Evolutionary conservation across 2,329 filamentous ascomycete species (phyloP), one percentile per base, ranked within the genome.

Genomic region (Malbranchea zuffiana): DNA sequence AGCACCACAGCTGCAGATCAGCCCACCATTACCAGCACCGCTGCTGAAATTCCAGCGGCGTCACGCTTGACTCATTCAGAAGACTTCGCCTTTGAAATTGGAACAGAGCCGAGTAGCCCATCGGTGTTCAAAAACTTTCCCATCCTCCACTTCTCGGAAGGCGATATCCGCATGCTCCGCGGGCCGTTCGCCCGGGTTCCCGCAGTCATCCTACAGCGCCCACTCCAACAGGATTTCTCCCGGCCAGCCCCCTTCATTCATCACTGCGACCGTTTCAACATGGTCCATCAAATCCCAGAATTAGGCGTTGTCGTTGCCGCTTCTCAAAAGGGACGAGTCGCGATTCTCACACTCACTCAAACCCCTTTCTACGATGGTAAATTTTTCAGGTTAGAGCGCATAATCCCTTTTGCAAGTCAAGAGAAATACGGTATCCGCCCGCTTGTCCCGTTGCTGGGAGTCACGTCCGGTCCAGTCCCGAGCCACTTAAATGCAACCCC

Each of bases 251-350:
- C 47, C 1, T 48, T 50, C 13, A 49, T 52, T 20, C 39, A 42
- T 12, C 34, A 45, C 30, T 58, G 50, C 30, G 67, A 74, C 41
- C 69, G 75, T 5, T 63, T 77, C 24, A 76, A 74, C 50, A 69
- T 75, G 63, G 57, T 67, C 16, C 64, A 68, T 8, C 67, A 75
- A 35, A 67, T 80, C 11, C 71, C 74, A 0, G 68, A 75, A 24
- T 58, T 78, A 4, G 73, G 74, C 3, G 55, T 78, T 30, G 66
- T 78, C 18, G 53, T 77, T 17, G 59, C 74, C 2, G 75, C 66
- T 0, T 70, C 68, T 1, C 73, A 75, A 31, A 67, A 69, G 37
- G 75, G 75, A 3, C 66, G 71, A 3, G 71, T 66, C 13, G 67
- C 66, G 3, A 56, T 79, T 2, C 63, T 77, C 31, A 59, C 66